These are phyloP conservation scores for Isatis tinctoria DNA, from an alignment of 345 rosid genomes.

Conservation along the genomic window DNA sequence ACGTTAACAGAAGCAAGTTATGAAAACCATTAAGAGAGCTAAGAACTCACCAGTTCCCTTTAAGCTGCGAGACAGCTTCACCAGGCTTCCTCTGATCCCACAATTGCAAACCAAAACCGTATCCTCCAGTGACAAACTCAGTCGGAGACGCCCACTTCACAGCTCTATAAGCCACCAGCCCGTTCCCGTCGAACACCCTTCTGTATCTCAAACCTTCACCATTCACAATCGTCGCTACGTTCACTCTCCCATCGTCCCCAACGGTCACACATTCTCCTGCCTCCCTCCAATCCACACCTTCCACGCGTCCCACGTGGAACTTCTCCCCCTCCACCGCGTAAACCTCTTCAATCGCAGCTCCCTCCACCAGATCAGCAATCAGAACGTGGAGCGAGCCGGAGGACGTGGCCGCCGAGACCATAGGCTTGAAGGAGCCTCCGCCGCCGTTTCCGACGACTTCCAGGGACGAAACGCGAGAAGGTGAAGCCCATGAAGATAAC, in stretches of 20 bases:
- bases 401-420: constrained; percentile 52
- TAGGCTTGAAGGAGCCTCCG: constrained; percentile 22
- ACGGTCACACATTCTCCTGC: constrained; percentile 63
- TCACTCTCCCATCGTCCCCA: constrained; percentile 56
- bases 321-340: constrained; percentile 31
- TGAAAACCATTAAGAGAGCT: neutral
- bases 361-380: constrained; percentile 27
- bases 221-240: constrained; percentile 41
- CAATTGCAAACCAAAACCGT: constrained; percentile 77
- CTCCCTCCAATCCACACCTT: constrained; percentile 66
- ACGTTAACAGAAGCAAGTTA: too few relatives aligned
- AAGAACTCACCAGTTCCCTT: constrained; percentile 62
- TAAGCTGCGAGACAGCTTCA: constrained; percentile 70
- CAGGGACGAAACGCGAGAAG: constrained; percentile 67
- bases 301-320: constrained; percentile 53
- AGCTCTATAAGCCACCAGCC: constrained; percentile 66
- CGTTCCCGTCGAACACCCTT: constrained; percentile 67
- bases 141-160: constrained; percentile 81
- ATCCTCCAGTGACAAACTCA: constrained; percentile 90
- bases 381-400: constrained; percentile 61
- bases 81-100: constrained; percentile 84
- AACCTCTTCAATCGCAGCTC: constrained; percentile 31
- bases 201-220: constrained; percentile 34
- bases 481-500: constrained; percentile 50
- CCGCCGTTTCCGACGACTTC: constrained; percentile 29